phyloP scores from a whole-genome alignment of 2,329 filamentous ascomycete genomes.

The Acarospora socialis region DNA sequence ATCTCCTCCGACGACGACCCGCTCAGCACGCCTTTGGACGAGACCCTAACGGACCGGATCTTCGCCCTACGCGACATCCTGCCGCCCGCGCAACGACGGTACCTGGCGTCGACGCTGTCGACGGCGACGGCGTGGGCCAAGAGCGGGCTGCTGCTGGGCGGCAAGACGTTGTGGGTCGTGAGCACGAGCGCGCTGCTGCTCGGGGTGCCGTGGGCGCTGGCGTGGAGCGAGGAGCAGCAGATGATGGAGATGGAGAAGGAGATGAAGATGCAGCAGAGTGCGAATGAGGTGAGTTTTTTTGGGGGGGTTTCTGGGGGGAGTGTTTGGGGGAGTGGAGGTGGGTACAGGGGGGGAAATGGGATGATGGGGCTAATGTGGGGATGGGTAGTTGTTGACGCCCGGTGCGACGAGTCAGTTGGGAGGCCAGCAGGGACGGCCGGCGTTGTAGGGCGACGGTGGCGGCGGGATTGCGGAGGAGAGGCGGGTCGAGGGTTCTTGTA shows the following conservation, averaged over 20 bases:
- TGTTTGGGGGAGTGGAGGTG: not conserved
- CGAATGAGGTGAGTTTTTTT: slow-evolving; percentile 51
- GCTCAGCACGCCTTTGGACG: slow-evolving; percentile 30
- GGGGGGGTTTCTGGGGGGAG: not conserved
- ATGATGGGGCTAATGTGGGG: no score
- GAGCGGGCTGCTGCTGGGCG: slow-evolving; percentile 53
- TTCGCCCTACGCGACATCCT: slow-evolving; percentile 31
- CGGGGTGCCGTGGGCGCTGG: slow-evolving; percentile 85
- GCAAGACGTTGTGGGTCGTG: slow-evolving; percentile 81
- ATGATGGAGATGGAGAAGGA: slow-evolving; percentile 95
- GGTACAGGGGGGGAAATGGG: not conserved
- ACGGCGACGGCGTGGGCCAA: slow-evolving; percentile 41
- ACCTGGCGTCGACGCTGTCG: not conserved
- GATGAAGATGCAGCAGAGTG: slow-evolving; percentile 87
- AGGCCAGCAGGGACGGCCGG: not conserved
- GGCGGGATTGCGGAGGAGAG: not conserved
- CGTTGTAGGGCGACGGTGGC: not conserved
- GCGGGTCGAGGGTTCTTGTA: not conserved
- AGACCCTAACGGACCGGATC: slow-evolving; percentile 28
- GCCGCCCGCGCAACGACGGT: slow-evolving; percentile 21
- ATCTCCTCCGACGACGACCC: slow-evolving; percentile 64
- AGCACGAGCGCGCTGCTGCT: slow-evolving; percentile 79
- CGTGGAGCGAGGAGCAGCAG: slow-evolving; percentile 91
- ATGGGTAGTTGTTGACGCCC: not conserved
- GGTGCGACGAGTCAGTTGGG: not conserved